Percentiles rank a stretch among this genome's conserved stretches.
Evolutionary conservation across 331 rosid species (phyloP).

Genomic region (Phaseolus coccineus): DNA sequence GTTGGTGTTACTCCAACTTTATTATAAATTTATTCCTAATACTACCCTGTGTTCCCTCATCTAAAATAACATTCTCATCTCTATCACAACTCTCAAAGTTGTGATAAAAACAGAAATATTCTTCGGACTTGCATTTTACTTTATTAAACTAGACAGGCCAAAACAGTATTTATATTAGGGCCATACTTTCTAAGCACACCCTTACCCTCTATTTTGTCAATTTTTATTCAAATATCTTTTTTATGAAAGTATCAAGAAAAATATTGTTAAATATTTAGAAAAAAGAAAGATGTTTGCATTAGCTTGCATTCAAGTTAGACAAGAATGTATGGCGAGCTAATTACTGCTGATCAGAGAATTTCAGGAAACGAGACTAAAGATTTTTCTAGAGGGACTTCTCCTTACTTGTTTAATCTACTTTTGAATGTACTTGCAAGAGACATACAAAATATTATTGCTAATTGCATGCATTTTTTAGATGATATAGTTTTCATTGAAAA

Average conservation of each 20-base stretch:
- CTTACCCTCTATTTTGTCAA: not conserved
- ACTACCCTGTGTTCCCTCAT: not conserved
- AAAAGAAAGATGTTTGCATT: not conserved
- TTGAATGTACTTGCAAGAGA: too few species aligned
- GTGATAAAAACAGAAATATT: not conserved
- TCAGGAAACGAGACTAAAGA: too few species aligned
- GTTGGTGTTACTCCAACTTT: not conserved
- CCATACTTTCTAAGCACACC: not conserved
- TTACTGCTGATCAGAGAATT: not conserved
- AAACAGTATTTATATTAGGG: slow-evolving; percentile 17
- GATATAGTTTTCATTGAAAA: too few species aligned
- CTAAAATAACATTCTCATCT: not conserved
- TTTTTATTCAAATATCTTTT: not conserved
- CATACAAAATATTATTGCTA: too few species aligned
- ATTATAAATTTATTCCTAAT: not conserved
- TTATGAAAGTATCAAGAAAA: not conserved
- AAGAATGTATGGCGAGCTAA: not conserved
- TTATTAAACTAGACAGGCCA: slow-evolving; percentile 1
- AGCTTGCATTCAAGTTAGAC: not conserved
- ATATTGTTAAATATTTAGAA: not conserved
- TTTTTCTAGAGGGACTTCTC: not conserved
- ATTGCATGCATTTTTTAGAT: too few species aligned
- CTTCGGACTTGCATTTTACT: not conserved
- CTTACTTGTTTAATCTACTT: too few species aligned
- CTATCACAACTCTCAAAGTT: slow-evolving; percentile 1